Evolutionary conservation across 345 rosid species (phyloP), one percentile per base, ranked within the genome.

Genomic region (Gossypium arboreum): DNA sequence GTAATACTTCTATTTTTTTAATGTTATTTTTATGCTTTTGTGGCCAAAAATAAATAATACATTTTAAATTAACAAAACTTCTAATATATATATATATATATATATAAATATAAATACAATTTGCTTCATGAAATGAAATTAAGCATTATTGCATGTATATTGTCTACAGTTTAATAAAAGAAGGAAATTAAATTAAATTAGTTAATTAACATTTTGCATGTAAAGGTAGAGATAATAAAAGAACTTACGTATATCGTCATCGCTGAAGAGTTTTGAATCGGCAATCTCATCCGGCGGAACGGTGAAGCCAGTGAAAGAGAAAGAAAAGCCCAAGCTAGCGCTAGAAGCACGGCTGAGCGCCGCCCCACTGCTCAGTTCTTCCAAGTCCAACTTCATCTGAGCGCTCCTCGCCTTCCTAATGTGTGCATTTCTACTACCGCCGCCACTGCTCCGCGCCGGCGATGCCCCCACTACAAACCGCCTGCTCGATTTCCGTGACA

Each of bases 341-440:
- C 99, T 95, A 0, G 99, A 95, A 7, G 98, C 98, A 54, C 99
- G 86, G 82, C 99, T 95, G 20, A 95, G 79, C 13, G 96, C 99
- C 0, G 97, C 97, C 0, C 99, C 94, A 44, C 91, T 92, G 82
- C 81, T 88, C 43, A 95, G 78, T 16, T 95, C 98, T 1, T 95
- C 98, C 58, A 89, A 56, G 66, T 91, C 97, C 2, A 88, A 48
- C 82, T 88, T 92, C 63, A 90, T 75, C 59, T 94, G 98, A 24
- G 96, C 93, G 50, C 98, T 94, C 76, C 98, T 81, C 1, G 96
- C 87, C 87, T 92, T 94, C 83, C 98, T 84, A 57, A 92, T 92
- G 83, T 92, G 92, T 15, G 92, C 77, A 71, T 86, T 91, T 22
- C 63, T 89, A 82, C 77, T 77, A 18, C 84, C 72, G 16, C 88